phyloP scores from a whole-genome alignment of 2,329 filamentous ascomycete species.

The Pezicula radicicola region DNA sequence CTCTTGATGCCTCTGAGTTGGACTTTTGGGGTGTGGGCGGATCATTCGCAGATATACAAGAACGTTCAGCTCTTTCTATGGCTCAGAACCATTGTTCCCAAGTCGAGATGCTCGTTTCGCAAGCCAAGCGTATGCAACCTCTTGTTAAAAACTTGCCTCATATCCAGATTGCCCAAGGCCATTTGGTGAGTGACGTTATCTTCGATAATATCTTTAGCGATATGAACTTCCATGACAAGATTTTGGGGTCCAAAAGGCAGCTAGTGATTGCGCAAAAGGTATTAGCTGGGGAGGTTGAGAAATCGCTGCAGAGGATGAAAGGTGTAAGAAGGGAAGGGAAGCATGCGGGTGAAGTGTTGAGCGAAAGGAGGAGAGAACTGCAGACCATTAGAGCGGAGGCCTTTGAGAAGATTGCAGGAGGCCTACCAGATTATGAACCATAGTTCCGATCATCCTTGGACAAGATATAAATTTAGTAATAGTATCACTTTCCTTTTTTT shows the following conservation, averaged over 20 bases:
- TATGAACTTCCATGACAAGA: slow-evolving; percentile 48
- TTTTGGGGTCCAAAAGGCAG: slow-evolving; percentile 39
- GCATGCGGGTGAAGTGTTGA: slow-evolving; percentile 30
- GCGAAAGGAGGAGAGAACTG: slow-evolving; percentile 33
- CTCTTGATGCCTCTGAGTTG: slow-evolving; percentile 36
- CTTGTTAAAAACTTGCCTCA: slow-evolving; percentile 33
- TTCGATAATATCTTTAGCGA: slow-evolving; percentile 54
- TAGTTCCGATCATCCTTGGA: background rate
- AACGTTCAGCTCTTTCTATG: slow-evolving; percentile 46
- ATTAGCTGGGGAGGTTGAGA: slow-evolving; percentile 29
- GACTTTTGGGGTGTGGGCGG: slow-evolving; percentile 49
- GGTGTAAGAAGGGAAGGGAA: slow-evolving; percentile 25
- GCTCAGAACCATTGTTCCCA: slow-evolving; percentile 42
- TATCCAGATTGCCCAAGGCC: slow-evolving; percentile 41
- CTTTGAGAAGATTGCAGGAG: slow-evolving; percentile 32
- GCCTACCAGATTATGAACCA: background rate
- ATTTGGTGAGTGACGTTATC: slow-evolving; percentile 47
- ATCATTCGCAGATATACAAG: slow-evolving; percentile 47
- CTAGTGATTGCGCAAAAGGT: slow-evolving; percentile 31
- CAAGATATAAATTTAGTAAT: no score
- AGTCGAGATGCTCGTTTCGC: slow-evolving; percentile 35
- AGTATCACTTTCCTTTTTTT: no score
- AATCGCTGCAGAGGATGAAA: slow-evolving; percentile 28
- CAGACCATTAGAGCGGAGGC: slow-evolving; percentile 42
- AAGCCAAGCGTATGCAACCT: slow-evolving; percentile 38